Evolutionary conservation across 768 basidiomycete genomes (phyloP), one percentile per base, ranked within the genome.

Genomic region (Lanmaoa rubissima): DNA sequence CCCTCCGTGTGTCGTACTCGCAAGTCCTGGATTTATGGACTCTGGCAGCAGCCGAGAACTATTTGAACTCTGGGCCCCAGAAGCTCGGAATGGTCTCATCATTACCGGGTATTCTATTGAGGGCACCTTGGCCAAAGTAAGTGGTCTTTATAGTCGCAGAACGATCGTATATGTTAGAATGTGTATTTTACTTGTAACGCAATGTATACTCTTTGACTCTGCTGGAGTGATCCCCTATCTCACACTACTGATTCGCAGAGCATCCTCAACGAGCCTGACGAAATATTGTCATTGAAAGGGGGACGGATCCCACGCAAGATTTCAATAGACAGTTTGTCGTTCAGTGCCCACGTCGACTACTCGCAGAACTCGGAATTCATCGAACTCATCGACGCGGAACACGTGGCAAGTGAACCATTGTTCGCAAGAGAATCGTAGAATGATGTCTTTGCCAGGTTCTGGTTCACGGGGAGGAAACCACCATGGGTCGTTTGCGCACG

Each of bases 81-180:
- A 98, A 69, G 82, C 91, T 48, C 86, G 92, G 61, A 99, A 98
- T 63, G 96, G 96, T 24, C 78, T 97, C 48, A 88, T 98, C 69
- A 79, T 98, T 55, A 97, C 95, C 43, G 96, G 96, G 14, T 98
- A 97, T 69, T 94, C 93, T n/a, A 83, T 97, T 31, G 94, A 97
- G 75, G 96, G 96, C 44, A 97, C 96, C 5, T 77, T 90, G 79
- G 95, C 96, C 55, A 84, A 94, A 84, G 95, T 96, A 83, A 88
- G 94, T 90, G 66, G 35, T 53, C 10, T 31, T 46, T n/a, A 48
- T 56, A 28, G 26, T 41, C 10, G 43, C 40, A n/a, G 12, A 4
- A 19, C 36, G 17, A 21, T 49, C 24, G 38, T 40, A 36, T 16
- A 5, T 32, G 24, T 51, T 34, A 42, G 60, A 48, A 50, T 57